Conservation (phyloP, 306 rosid species). For the Canavalia gladiata region DNA sequence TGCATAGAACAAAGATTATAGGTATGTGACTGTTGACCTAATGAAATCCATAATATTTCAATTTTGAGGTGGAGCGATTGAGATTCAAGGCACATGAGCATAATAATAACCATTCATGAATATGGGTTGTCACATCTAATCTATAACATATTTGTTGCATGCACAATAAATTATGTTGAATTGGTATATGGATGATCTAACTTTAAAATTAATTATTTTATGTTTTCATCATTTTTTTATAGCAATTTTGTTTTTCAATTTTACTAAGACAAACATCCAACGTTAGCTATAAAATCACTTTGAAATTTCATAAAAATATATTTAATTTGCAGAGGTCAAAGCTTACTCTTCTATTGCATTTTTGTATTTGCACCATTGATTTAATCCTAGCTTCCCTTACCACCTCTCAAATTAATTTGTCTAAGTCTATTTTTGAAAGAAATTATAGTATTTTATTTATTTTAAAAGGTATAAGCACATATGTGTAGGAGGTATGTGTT, state of each 20-base stretch:
- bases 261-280: not conserved
- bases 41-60: conserved; percentile 5
- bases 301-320: not conserved
- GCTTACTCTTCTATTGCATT: too few species aligned
- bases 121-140: conserved; percentile 17
- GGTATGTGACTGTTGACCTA: conserved; percentile 45
- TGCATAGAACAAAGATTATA: conserved; percentile 33
- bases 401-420: too few species aligned
- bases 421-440: too few species aligned
- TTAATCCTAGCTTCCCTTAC: too few species aligned
- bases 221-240: not conserved
- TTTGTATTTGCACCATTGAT: too few species aligned
- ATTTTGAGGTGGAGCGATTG: conserved; percentile 8
- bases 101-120: conserved; percentile 23
- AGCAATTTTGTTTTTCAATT: not conserved
- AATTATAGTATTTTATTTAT: not conserved
- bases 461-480: too few species aligned
- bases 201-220: not conserved
- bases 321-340: too few species aligned
- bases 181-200: not conserved
- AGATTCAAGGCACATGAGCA: conserved; percentile 39
- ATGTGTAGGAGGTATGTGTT: too few species aligned
- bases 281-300: not conserved
- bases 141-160: not conserved
- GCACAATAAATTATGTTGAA: conserved; percentile 6